Conservation (phyloP, 2,329 filamentous ascomycete genomes). For the Xylariaceae sp. region DNA sequence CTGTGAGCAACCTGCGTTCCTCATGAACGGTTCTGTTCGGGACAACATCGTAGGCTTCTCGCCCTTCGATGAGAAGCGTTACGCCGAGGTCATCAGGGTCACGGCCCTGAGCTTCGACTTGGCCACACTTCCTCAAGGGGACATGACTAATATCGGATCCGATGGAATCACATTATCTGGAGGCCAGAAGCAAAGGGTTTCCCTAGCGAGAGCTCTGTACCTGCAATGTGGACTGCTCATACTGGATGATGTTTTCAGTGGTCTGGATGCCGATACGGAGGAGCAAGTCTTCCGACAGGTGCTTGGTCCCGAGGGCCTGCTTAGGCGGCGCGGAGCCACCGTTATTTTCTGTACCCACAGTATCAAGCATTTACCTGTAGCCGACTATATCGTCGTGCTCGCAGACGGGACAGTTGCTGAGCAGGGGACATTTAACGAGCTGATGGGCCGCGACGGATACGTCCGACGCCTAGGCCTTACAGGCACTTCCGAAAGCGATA, state of each 20-base stretch:
- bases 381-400: slow-evolving; percentile 44
- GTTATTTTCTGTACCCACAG: slow-evolving; percentile 36
- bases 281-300: slow-evolving; percentile 29
- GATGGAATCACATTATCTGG: slow-evolving; percentile 42
- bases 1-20: slow-evolving; percentile 34
- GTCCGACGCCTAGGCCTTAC: slow-evolving; percentile 20
- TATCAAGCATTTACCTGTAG: slow-evolving; percentile 34
- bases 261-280: slow-evolving; percentile 32
- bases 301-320: slow-evolving; percentile 26
- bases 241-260: slow-evolving; percentile 34
- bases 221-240: slow-evolving; percentile 27
- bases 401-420: slow-evolving; percentile 38
- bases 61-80: slow-evolving; percentile 21
- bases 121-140: slow-evolving; percentile 31
- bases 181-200: slow-evolving; percentile 40
- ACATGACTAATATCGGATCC: slow-evolving; percentile 38
- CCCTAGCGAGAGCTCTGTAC: slow-evolving; percentile 32
- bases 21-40: slow-evolving; percentile 31
- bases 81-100: slow-evolving; percentile 26
- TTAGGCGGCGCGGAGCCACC: slow-evolving; percentile 22
- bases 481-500: slow-evolving; percentile 11
- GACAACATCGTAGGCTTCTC: slow-evolving; percentile 29
- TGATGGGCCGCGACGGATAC: slow-evolving; percentile 28
- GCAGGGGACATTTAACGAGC: slow-evolving; percentile 36
- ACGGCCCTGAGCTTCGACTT: slow-evolving; percentile 28